Percentiles rank a stretch among this genome's conserved stretches.
Conservation (phyloP, 129 eudicot species). For the Scalesia atractyloides region DNA sequence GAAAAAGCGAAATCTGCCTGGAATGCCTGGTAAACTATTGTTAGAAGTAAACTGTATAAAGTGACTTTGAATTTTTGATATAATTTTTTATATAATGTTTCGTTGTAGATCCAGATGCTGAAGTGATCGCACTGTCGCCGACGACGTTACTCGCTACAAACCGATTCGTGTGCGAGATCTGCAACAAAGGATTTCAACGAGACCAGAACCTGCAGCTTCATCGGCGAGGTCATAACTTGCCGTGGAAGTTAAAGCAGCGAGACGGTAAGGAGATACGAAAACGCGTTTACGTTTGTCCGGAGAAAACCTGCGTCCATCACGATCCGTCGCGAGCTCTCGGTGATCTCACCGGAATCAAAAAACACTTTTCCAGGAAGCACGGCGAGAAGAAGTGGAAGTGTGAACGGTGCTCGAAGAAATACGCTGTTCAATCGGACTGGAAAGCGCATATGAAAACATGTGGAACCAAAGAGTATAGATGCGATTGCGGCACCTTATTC, state of each 20-base stretch:
- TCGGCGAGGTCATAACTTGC: constrained; percentile 87
- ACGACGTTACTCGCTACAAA: constrained; percentile 68
- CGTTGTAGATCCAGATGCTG: constrained; percentile 78
- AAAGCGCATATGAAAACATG: constrained; percentile 90
- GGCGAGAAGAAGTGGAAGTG: constrained; percentile 92
- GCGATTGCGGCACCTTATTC: constrained; percentile 91
- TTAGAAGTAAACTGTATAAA: not conserved
- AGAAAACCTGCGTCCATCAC: constrained; percentile 67
- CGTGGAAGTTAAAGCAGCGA: constrained; percentile 82
- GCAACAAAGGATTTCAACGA: constrained; percentile 84
- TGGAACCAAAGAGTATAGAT: constrained; percentile 73
- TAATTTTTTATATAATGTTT: no score
- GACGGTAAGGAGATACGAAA: constrained; percentile 56
- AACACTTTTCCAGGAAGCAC: constrained; percentile 84
- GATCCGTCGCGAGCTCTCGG: constrained; percentile 80
- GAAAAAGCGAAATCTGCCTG: constrained; percentile 67
- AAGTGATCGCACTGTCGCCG: constrained; percentile 85
- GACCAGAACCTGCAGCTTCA: constrained; percentile 94
- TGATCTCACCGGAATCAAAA: constrained; percentile 86
- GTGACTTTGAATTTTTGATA: constrained; percentile 7
- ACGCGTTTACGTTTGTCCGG: constrained; percentile 89
- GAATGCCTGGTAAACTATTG: constrained; percentile 63
- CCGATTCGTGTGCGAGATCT: constrained; percentile 85
- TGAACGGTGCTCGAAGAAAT: constrained; percentile 73
- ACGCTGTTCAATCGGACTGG: constrained; percentile 89